Conservation (phyloP, 345 rosid genomes). For the Cardiospermum halicacabum region DNA sequence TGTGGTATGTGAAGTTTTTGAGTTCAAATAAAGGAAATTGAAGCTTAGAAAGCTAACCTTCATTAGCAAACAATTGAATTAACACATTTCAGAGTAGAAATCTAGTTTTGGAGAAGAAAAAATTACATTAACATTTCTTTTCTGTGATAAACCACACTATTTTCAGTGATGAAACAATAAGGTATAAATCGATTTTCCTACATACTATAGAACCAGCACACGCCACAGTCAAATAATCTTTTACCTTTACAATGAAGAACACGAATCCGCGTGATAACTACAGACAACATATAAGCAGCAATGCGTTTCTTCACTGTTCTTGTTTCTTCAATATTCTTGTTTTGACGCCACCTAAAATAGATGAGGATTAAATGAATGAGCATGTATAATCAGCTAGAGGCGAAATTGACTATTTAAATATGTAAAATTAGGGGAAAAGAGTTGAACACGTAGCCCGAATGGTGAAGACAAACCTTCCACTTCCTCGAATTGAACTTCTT, state of each 20-base stretch:
- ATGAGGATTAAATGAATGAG: slow-evolving; percentile 10
- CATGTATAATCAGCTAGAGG: slow-evolving; percentile 11
- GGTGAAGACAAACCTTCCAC: slow-evolving; percentile 53
- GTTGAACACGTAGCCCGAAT: no score
- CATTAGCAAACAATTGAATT: neutral
- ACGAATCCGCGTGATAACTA: slow-evolving; percentile 16
- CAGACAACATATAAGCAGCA: slow-evolving; percentile 12
- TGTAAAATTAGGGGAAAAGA: neutral
- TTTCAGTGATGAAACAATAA: slow-evolving; percentile 2
- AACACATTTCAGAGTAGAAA: slow-evolving; percentile 9
- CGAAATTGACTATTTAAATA: neutral
- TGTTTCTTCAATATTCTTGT: slow-evolving; percentile 61
- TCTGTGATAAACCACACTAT: neutral
- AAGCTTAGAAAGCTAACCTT: neutral
- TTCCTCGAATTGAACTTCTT: slow-evolving; percentile 78
- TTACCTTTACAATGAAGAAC: slow-evolving; percentile 21
- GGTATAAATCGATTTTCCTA: slow-evolving; percentile 8
- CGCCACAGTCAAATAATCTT: slow-evolving; percentile 17
- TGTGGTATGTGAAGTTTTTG: neutral
- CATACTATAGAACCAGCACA: neutral
- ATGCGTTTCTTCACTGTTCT: slow-evolving; percentile 52
- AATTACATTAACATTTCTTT: neutral
- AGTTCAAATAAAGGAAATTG: neutral
- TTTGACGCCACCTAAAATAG: slow-evolving; percentile 67
- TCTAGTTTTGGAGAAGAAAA: slow-evolving; percentile 2